A percentile compares a stretch with the other conserved stretches of the same genome.
Evolutionary conservation across 2,329 filamentous ascomycete genomes (phyloP).

Genomic region (Aspergillus fumigatus): DNA sequence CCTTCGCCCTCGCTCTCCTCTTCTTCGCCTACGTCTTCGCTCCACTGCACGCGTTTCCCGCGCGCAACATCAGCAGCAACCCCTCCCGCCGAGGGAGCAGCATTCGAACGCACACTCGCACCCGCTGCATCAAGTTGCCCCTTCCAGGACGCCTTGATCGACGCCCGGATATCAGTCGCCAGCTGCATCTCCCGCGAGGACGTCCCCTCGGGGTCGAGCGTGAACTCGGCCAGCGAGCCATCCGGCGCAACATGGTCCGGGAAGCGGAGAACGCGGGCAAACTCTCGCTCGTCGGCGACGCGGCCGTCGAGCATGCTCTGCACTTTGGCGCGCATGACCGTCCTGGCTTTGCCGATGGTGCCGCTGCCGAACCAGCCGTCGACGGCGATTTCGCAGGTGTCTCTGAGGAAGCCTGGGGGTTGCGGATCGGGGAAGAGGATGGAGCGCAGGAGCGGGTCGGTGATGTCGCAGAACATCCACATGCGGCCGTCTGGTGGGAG

Average conservation of each 20-base stretch:
- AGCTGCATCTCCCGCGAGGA: slow-evolving; percentile 23
- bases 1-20: slow-evolving; percentile 19
- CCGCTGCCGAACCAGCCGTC: slow-evolving; percentile 85
- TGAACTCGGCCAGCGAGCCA: slow-evolving; percentile 20
- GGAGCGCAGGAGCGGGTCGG: slow-evolving; percentile 66
- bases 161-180: slow-evolving; percentile 33
- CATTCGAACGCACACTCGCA: slow-evolving; percentile 12
- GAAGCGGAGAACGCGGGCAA: slow-evolving; percentile 32
- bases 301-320: slow-evolving; percentile 53
- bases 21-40: neutral
- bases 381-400: slow-evolving; percentile 54
- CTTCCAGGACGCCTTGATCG: slow-evolving; percentile 24
- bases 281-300: slow-evolving; percentile 31
- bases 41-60: neutral
- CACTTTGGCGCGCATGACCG: slow-evolving; percentile 85
- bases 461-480: slow-evolving; percentile 92
- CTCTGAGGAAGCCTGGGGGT: slow-evolving; percentile 50
- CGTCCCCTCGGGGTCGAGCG: slow-evolving; percentile 19
- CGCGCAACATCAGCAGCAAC: neutral
- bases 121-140: slow-evolving; percentile 8
- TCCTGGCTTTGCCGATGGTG: slow-evolving; percentile 75
- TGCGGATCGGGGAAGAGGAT: slow-evolving; percentile 55
- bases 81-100: slow-evolving; percentile 1
- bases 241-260: slow-evolving; percentile 31
- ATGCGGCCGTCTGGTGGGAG: slow-evolving; percentile 78